Evolutionary conservation across 2,329 filamentous ascomycete genomes (phyloP).

Genomic region (Berkeleyomyces rouxiae): DNA sequence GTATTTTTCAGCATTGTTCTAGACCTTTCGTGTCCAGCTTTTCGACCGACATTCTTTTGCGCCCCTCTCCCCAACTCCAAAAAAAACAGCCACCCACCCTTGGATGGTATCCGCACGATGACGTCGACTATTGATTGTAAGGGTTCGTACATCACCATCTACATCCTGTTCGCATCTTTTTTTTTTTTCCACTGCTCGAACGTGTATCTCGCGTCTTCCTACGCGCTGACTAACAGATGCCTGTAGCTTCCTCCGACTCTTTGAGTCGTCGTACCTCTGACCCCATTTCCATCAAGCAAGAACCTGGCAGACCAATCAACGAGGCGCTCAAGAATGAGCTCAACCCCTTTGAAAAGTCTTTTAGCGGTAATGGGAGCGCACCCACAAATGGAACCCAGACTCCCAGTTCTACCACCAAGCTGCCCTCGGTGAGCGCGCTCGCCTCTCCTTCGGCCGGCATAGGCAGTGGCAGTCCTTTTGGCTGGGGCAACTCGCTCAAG

Average conservation of each 20-base stretch:
- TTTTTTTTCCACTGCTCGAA: background rate
- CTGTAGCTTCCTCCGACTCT: background rate
- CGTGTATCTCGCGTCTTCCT: background rate
- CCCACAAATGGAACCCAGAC: slow-evolving; percentile 34
- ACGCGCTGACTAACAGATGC: background rate
- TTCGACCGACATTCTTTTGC: background rate
- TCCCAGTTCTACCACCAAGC: slow-evolving; percentile 56
- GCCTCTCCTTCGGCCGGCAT: slow-evolving; percentile 62
- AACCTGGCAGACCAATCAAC: background rate
- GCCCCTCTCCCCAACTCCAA: background rate
- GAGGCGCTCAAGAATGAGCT: slow-evolving; percentile 56
- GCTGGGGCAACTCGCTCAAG: slow-evolving; percentile 51
- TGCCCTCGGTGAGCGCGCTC: slow-evolving; percentile 78
- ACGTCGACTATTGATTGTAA: slow-evolving; percentile 10
- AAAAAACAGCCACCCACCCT: background rate
- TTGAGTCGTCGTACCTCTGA: slow-evolving; percentile 2
- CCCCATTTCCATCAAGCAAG: slow-evolving; percentile 5
- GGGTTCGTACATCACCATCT: slow-evolving; percentile 3
- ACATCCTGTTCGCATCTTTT: background rate
- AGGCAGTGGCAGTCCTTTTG: slow-evolving; percentile 10
- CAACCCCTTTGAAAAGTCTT: slow-evolving; percentile 95
- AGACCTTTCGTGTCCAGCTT: background rate
- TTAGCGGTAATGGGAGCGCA: slow-evolving; percentile 37
- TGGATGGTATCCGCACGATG: slow-evolving; percentile 10
- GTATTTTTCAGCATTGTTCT: background rate